A percentile compares a stretch with the other conserved stretches of the same genome.
Evolutionary conservation across 768 basidiomycete species (phyloP).

Genomic region (Leccinum truebloodii): DNA sequence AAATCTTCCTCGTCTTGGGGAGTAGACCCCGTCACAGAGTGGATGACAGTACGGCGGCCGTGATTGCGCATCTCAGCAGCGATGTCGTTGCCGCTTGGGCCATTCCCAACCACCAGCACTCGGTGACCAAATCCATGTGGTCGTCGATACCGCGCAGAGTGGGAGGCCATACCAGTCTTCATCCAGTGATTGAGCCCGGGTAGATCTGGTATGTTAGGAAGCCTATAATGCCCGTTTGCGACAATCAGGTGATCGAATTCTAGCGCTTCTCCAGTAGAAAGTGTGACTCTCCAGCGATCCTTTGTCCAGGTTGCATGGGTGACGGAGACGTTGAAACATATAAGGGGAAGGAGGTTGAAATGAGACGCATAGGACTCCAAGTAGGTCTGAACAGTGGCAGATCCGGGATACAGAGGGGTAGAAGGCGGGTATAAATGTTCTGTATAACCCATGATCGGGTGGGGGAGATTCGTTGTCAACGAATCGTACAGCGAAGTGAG

Average conservation of each 20-base stretch:
- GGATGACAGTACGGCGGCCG: slow-evolving; percentile 46
- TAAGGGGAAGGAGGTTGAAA: slow-evolving; percentile 60
- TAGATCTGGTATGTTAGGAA: slow-evolving; percentile 60
- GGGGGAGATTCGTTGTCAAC: slow-evolving; percentile 79
- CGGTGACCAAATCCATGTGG: slow-evolving; percentile 41
- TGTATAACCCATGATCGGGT: slow-evolving; percentile 72
- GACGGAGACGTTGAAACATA: slow-evolving; percentile 65
- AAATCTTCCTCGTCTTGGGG: slow-evolving; percentile 36
- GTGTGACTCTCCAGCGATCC: slow-evolving; percentile 50
- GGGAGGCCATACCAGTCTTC: slow-evolving; percentile 48
- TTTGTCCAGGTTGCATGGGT: slow-evolving; percentile 42
- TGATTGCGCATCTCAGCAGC: slow-evolving; percentile 49
- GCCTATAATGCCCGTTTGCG: slow-evolving; percentile 73
- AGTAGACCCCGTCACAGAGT: slow-evolving; percentile 47
- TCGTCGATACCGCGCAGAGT: slow-evolving; percentile 69
- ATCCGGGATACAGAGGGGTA: slow-evolving; percentile 69
- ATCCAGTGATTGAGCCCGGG: slow-evolving; percentile 66
- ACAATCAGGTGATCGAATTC: slow-evolving; percentile 66
- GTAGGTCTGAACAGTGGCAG: slow-evolving; percentile 65
- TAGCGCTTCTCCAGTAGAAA: slow-evolving; percentile 38
- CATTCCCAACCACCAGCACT: slow-evolving; percentile 51
- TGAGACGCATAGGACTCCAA: slow-evolving; percentile 62
- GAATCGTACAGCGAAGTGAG: slow-evolving; percentile 76
- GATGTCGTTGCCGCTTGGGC: slow-evolving; percentile 74
- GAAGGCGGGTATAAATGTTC: slow-evolving; percentile 67